Percentiles rank a stretch among this genome's conserved stretches.
Conservation (phyloP, 345 rosid species). For the Salix caprea region DNA sequence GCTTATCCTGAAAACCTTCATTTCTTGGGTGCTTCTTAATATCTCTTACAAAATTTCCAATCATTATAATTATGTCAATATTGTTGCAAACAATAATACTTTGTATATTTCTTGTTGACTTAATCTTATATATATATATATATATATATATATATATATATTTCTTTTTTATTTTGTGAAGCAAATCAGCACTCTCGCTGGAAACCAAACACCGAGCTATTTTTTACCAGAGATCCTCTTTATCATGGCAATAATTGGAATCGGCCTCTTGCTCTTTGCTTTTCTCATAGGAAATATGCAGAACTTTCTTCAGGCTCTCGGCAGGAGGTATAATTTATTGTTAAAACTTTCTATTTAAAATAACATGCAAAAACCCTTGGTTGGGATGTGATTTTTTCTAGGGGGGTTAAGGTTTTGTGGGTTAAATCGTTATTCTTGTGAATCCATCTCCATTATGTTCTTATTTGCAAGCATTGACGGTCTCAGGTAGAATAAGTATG, state of each 20-base stretch:
- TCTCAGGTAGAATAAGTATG: not conserved
- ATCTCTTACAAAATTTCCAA: not conserved
- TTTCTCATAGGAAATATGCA: constrained; percentile 95
- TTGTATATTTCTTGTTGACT: not conserved
- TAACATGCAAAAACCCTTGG: not conserved
- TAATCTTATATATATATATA: too few relatives aligned
- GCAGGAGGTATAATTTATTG: constrained; percentile 48
- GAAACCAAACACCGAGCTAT: constrained; percentile 81
- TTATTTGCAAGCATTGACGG: not conserved
- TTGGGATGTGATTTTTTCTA: not conserved
- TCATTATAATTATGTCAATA: not conserved
- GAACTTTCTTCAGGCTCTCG: constrained; percentile 85
- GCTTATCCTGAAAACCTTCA: not conserved
- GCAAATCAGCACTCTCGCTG: constrained; percentile 98
- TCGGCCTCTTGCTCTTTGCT: constrained; percentile 89
- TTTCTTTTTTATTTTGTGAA: constrained; percentile 20
- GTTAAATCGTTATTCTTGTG: not conserved
- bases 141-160: too few relatives aligned
- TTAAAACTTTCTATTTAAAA: not conserved
- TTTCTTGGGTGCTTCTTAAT: not conserved
- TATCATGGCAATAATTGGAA: constrained; percentile 76
- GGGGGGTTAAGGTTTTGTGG: not conserved
- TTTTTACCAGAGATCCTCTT: constrained; percentile 69
- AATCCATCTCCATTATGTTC: not conserved
- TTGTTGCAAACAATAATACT: not conserved